Evolutionary conservation across 441 rosid species (phyloP), one percentile per base, ranked within the genome.

Genomic region (Theobroma grandiflorum): DNA sequence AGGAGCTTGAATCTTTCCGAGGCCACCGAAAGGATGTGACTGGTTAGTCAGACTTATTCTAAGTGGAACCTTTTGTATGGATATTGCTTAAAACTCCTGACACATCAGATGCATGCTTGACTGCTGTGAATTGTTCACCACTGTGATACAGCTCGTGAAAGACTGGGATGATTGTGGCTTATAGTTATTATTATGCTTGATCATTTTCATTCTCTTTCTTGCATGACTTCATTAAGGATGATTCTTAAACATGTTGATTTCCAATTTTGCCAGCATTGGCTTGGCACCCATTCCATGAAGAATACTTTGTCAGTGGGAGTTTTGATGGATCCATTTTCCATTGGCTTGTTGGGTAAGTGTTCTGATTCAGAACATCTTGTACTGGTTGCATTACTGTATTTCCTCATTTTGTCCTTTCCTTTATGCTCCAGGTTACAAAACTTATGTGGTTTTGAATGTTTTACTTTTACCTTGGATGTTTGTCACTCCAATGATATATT

Each of bases 251-350:
- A 31, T 72, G 61, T 77, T 69, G 12, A 55, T 38, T 83, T 78
- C 59, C 72, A 26, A 68, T 31, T 69, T 69, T 79, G 66, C 35
- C 82, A 96, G 99, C 95, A 53, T 83, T 95, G 97, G 97, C 97
- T 58, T 97, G 99, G 99, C 99, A 97, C 84, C 99, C 99, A 71
- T 92, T 92, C 84, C 99, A 97, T 85, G 98, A 97, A 87, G 99
- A 97, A 83, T 94, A 93, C 88, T 97, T 95, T 82, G 98, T 97
- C 81, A 95, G 99, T 84, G 99, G 99, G 81, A 95, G 99, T 83
- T 84, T 78, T 82, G 99, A 95, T 14, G 99, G 99, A 35, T 89
- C 99, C 80, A 95, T 97, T 80, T 94, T 93, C 86, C 99, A 97
- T 82, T 97, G 99, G 99, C 81, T 91, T 87, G 99, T 97, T 58